Evolutionary conservation across 257 asterid genomes (phyloP).

Genomic region (Petrea volubilis): DNA sequence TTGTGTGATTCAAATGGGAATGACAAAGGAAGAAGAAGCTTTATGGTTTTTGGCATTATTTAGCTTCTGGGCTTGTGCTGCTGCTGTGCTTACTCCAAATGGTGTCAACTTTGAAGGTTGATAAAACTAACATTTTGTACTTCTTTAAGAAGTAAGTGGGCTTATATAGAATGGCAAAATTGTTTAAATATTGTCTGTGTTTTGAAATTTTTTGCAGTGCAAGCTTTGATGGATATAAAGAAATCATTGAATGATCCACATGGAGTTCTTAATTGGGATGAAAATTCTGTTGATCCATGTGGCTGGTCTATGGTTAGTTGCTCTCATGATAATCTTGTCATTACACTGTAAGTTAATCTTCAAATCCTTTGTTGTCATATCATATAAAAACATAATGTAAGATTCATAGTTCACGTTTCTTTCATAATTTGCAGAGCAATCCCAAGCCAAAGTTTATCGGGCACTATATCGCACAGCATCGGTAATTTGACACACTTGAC

Average conservation of each 20-base stretch:
- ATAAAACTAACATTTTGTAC: neutral
- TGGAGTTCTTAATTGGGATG: conserved; percentile 79
- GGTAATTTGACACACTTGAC: conserved; percentile 80
- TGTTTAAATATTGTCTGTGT: neutral
- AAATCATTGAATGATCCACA: conserved; percentile 64
- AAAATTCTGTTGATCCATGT: conserved; percentile 89
- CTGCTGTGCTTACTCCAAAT: conserved; percentile 72
- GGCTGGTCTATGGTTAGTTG: conserved; percentile 84
- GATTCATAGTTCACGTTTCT: neutral
- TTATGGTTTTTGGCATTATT: conserved; percentile 36
- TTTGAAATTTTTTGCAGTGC: conserved; percentile 46
- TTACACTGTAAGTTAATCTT: conserved; percentile 55
- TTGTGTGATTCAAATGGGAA: conserved; percentile 28
- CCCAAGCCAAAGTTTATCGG: conserved; percentile 85
- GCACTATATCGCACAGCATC: conserved; percentile 68
- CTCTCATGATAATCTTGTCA: conserved; percentile 57
- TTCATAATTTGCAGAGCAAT: conserved; percentile 56
- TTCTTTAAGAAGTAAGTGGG: neutral
- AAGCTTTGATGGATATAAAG: conserved; percentile 83
- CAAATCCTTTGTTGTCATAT: neutral
- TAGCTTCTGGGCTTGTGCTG: conserved; percentile 47
- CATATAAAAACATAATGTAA: neutral
- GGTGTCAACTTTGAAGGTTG: conserved; percentile 95
- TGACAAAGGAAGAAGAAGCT: conserved; percentile 31
- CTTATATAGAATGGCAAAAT: neutral